phyloP scores from a whole-genome alignment of 805 yeast species.

The Hanseniaspora nectarophila region DNA sequence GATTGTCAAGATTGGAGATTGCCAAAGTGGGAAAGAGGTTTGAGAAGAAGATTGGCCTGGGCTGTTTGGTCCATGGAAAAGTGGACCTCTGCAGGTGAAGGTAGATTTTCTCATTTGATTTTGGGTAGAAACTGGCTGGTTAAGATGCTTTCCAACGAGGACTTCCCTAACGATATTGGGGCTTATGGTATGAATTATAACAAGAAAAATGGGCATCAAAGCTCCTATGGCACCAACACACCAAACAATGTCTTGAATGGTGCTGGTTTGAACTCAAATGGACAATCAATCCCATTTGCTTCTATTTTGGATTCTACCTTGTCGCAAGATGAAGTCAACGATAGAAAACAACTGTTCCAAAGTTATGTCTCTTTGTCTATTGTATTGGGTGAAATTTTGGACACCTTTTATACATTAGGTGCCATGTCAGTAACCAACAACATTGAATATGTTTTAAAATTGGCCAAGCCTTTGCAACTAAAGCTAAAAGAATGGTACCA shows the following conservation, averaged over 20 bases:
- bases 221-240: not conserved
- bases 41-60: conserved; percentile 85
- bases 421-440: conserved; percentile 46
- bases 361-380: conserved; percentile 54
- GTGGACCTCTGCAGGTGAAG: conserved; percentile 73
- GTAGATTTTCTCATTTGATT: conserved; percentile 72
- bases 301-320: conserved; percentile 24
- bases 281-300: conserved; percentile 10
- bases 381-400: conserved; percentile 60
- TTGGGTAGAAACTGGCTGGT: conserved; percentile 73
- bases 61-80: conserved; percentile 87
- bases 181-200: conserved; percentile 13
- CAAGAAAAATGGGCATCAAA: not conserved
- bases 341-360: conserved; percentile 58
- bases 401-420: conserved; percentile 57
- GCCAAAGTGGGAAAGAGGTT: conserved; percentile 90
- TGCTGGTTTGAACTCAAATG: conserved; percentile 10
- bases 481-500: conserved; percentile 67
- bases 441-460: conserved; percentile 54
- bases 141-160: conserved; percentile 49
- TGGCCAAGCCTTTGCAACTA: conserved; percentile 74
- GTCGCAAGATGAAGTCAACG: conserved; percentile 45
- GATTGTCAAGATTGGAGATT: conserved; percentile 84
- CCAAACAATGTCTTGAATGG: conserved; percentile 11
- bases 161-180: conserved; percentile 60